phyloP scores from a whole-genome alignment of 1,139 yeast species.

The Meyerozyma guilliermondii region DNA sequence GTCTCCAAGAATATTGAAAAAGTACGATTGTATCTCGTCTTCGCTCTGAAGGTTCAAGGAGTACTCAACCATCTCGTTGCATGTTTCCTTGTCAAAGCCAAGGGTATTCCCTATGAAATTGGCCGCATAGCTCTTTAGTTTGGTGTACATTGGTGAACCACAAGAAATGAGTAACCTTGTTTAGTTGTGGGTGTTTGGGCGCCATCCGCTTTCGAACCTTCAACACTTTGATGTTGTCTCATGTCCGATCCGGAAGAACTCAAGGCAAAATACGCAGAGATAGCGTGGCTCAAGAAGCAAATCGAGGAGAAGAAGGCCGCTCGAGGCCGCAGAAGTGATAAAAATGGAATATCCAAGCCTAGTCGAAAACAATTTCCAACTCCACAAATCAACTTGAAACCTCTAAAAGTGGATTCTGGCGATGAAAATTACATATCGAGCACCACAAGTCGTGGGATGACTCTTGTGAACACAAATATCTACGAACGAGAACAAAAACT shows the following conservation, averaged over 20 bases:
- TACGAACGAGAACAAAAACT: constrained; percentile 27
- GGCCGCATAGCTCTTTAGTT: constrained; percentile 25
- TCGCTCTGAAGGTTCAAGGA: constrained; percentile 38
- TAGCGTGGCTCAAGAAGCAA: constrained; percentile 27
- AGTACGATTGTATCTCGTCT: constrained; percentile 42
- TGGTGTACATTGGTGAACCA: constrained; percentile 5
- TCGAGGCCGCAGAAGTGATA: constrained; percentile 1
- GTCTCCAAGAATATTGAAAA: constrained; percentile 50
- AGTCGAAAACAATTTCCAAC: not conserved
- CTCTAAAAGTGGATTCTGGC: constrained; percentile 1
- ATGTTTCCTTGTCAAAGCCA: constrained; percentile 33
- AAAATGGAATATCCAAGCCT: not conserved
- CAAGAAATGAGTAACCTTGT: not conserved
- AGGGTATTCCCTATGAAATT: constrained; percentile 33
- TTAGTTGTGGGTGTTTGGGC: not conserved
- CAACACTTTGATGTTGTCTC: not conserved
- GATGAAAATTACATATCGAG: constrained; percentile 15
- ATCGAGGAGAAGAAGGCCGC: constrained; percentile 15
- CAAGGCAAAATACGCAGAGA: constrained; percentile 28
- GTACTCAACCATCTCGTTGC: constrained; percentile 41
- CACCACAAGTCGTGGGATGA: constrained; percentile 29
- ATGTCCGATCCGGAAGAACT: constrained; percentile 17
- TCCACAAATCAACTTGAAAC: not conserved
- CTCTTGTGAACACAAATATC: constrained; percentile 29
- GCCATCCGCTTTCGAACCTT: not conserved